Evolutionary conservation across 2,329 filamentous ascomycete species (phyloP), one percentile per base, ranked within the genome.

Genomic region (Stromatinia cepivora): DNA sequence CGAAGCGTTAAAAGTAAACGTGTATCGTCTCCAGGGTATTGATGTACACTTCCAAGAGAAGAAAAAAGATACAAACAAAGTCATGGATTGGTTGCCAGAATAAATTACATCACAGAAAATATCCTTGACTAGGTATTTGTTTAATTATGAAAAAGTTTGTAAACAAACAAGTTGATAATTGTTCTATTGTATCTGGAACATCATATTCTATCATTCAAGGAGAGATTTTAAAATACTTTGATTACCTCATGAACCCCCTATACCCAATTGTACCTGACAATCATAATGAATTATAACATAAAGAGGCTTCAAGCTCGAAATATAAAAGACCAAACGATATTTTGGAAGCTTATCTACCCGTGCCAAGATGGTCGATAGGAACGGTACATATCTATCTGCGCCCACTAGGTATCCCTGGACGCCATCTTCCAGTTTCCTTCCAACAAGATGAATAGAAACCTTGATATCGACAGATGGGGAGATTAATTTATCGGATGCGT

Each of bases 301-400:
- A 36, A 34, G 54, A 57, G 31, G 20, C 34, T 57, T 57, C 31
- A 17, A 57, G 1, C 7, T 20, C 52, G 13, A 39, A 42, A 42
- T 42, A 42, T 42, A 15, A 31, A 34, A 46, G 13, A 31, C 20
- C 57, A 46, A 46, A 61, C 57, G 39, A 9, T 31, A 13, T 17
- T 28, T 10, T 50, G 28, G n/a, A 50, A 63, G 59, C 59, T 63
- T 63, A 63, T 63, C 59, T 46, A 61, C 42, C 42, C 25, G 13
- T 39, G 59, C 59, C 59, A 63, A 50, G 45, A 34, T 20, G 45
- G 45, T 63, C 59, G 59, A 63, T 31, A 63, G 31, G 45, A 63
- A 63, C 59, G 17, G 4, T 61, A 36, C 25, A 61, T 61, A 61
- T 46, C 28, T 36, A 36, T 25, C 59, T 25, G 22, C 45, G 13